Evolutionary conservation across 2,329 filamentous ascomycete genomes (phyloP).

Genomic region (Penicillium sp.): DNA sequence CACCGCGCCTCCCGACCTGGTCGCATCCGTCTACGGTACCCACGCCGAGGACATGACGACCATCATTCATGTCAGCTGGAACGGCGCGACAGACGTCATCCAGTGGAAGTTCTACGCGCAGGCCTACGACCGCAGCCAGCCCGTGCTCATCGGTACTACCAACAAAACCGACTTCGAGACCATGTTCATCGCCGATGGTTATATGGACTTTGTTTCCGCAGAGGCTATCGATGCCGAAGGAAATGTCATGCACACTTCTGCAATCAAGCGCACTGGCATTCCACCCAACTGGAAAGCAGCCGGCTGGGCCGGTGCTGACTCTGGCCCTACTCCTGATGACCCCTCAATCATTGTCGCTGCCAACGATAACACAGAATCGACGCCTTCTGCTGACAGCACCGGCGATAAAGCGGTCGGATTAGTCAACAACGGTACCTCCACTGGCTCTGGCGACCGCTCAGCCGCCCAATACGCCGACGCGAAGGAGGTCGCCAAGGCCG

Average conservation of each 20-base stretch:
- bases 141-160: conserved; percentile 24
- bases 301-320: conserved; percentile 27
- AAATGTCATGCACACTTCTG: conserved; percentile 26
- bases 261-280: conserved; percentile 24
- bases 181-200: conserved; percentile 31
- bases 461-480: conserved; percentile 19
- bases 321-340: conserved; percentile 29
- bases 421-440: conserved; percentile 4
- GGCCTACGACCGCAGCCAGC: conserved; percentile 17
- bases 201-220: conserved; percentile 31
- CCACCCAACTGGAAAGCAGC: conserved; percentile 34
- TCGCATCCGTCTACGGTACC: conserved; percentile 35
- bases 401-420: conserved; percentile 9
- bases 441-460: background rate
- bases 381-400: background rate
- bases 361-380: conserved; percentile 15
- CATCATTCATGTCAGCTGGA: conserved; percentile 25
- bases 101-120: conserved; percentile 35
- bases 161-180: conserved; percentile 39
- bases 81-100: conserved; percentile 40
- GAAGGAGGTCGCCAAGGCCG: conserved; percentile 31
- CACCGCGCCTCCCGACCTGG: conserved; percentile 32
- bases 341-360: conserved; percentile 25
- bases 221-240: conserved; percentile 25
- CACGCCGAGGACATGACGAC: conserved; percentile 21